Evolutionary conservation across 768 basidiomycete genomes (phyloP).

Genomic region (Mycena amicta): DNA sequence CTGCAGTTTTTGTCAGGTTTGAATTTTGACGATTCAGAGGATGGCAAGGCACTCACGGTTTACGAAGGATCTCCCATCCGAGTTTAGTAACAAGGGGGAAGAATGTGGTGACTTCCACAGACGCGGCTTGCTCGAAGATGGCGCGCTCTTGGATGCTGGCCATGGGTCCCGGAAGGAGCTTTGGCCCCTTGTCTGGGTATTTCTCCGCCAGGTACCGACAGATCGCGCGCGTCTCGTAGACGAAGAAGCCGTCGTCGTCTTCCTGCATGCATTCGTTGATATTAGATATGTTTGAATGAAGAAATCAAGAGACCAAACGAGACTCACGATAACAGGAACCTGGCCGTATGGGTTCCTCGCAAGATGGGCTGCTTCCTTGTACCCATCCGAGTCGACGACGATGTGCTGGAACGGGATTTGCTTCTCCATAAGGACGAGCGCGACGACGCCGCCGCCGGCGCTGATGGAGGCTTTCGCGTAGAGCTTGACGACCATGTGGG

Average conservation of each 20-base stretch:
- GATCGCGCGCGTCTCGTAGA: conserved; percentile 35
- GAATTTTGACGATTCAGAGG: background rate
- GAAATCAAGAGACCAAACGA: background rate
- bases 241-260: conserved; percentile 31
- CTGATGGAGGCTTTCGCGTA: background rate
- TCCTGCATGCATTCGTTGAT: too few species aligned
- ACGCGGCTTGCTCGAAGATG: conserved; percentile 7
- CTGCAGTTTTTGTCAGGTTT: background rate
- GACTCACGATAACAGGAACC: background rate
- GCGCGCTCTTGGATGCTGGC: background rate
- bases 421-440: conserved; percentile 3
- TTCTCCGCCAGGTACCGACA: conserved; percentile 33
- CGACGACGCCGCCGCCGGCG: background rate
- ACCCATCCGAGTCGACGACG: background rate
- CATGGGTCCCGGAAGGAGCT: background rate
- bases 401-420: conserved; percentile 2
- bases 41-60: background rate
- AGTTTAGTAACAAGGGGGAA: background rate
- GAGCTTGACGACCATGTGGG: conserved; percentile 1
- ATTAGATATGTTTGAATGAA: background rate
- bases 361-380: background rate
- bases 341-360: conserved; percentile 2
- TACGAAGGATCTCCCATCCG: background rate
- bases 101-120: background rate
- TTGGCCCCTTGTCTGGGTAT: conserved; percentile 5